These are phyloP conservation scores for Hanseniaspora lindneri DNA, from an alignment of 805 yeast genomes.

Conservation along the genomic window DNA sequence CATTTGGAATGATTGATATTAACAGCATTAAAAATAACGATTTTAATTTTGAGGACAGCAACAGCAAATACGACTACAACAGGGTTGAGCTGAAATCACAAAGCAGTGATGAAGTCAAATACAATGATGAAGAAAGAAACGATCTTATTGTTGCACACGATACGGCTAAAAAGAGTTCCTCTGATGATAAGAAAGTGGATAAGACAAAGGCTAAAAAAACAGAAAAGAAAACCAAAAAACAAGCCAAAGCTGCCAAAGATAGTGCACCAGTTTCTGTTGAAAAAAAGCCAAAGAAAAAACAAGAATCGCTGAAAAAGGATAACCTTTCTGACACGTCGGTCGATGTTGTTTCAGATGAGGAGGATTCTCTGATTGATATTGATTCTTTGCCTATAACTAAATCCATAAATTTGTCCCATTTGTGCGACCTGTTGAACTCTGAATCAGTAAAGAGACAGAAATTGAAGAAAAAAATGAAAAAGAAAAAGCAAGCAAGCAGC, in stretches of 20 bases:
- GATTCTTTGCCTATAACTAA: slow-evolving; percentile 13
- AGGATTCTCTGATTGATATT: slow-evolving; percentile 1
- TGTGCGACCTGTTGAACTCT: slow-evolving; percentile 8
- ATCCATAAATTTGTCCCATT: slow-evolving; percentile 12
- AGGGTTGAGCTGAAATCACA: background rate
- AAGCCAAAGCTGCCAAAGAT: background rate
- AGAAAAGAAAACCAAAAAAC: background rate
- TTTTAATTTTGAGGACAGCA: slow-evolving; percentile 12
- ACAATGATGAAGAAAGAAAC: slow-evolving; percentile 4
- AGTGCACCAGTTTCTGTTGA: background rate
- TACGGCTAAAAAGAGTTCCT: background rate
- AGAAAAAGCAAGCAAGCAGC: background rate
- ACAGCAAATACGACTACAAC: slow-evolving; percentile 9
- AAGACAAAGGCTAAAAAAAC: background rate
- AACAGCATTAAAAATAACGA: slow-evolving; percentile 6
- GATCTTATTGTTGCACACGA: background rate
- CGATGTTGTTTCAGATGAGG: background rate
- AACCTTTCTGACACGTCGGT: background rate
- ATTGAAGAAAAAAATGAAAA: slow-evolving; percentile 11
- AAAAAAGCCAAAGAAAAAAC: background rate
- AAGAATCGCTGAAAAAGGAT: background rate
- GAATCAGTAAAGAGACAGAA: slow-evolving; percentile 6
- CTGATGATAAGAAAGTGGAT: background rate
- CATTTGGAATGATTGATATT: slow-evolving; percentile 13
- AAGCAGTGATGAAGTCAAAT: background rate